Conservation (phyloP, 345 rosid genomes). For the Lumnitzera racemosa region DNA sequence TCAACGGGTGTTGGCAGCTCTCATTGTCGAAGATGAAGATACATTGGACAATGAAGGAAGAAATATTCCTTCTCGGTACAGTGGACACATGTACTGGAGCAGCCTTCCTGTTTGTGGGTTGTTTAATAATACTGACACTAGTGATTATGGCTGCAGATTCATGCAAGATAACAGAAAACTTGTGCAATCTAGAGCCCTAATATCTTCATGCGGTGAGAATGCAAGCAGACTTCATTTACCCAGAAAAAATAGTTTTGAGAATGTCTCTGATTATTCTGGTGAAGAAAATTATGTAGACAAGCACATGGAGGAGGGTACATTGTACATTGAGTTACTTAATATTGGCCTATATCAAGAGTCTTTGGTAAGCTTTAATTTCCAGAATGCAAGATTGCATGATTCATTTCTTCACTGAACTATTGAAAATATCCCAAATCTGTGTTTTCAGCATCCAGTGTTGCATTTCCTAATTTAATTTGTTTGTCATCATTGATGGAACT, state of each 20-base stretch:
- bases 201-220: slow-evolving; percentile 23
- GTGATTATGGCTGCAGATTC: slow-evolving; percentile 22
- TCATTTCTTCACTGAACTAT: no score
- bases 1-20: slow-evolving; percentile 50
- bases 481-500: no score
- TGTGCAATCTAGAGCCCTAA: slow-evolving; percentile 15
- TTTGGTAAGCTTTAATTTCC: no score
- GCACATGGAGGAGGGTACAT: no score
- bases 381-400: no score
- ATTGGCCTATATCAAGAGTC: no score
- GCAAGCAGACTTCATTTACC: not conserved
- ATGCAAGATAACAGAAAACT: slow-evolving; percentile 17
- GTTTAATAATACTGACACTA: slow-evolving; percentile 17
- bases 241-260: not conserved
- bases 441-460: no score
- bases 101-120: slow-evolving; percentile 14
- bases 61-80: slow-evolving; percentile 15
- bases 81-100: slow-evolving; percentile 17
- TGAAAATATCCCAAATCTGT: no score
- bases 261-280: not conserved
- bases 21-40: slow-evolving; percentile 42
- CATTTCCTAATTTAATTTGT: no score
- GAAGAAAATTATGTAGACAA: not conserved
- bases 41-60: slow-evolving; percentile 27
- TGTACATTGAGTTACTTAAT: no score